Conservation (phyloP, 2,329 filamentous ascomycete genomes). For the Metarhizium robertsii region DNA sequence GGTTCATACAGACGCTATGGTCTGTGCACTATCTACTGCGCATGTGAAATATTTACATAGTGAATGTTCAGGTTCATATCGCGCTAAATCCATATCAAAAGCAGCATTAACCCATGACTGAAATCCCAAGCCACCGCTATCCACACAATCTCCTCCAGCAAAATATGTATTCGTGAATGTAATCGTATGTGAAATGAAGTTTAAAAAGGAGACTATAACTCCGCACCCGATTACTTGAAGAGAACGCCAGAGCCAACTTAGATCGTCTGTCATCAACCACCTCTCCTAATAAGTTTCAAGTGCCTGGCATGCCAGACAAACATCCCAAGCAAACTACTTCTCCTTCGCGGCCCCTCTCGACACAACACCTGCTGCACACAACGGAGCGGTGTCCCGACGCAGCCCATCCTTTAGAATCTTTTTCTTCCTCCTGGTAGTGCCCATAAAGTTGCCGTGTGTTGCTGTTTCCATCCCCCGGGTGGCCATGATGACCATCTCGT, state of each 20-base stretch:
- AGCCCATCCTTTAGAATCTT: conserved; percentile 23
- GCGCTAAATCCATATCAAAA: not conserved
- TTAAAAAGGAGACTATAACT: too few species aligned
- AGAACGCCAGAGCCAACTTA: not conserved
- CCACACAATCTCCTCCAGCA: not conserved
- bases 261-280: not conserved
- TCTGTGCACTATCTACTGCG: not conserved
- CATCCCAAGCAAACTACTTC: conserved; percentile 60
- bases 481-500: not conserved
- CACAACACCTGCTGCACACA: conserved; percentile 60
- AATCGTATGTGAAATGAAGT: not conserved
- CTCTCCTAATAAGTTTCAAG: conserved; percentile 14
- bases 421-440: conserved; percentile 1
- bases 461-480: not conserved
- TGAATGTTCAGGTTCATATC: not conserved
- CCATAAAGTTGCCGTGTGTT: not conserved
- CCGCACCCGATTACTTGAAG: not conserved
- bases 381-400: conserved; percentile 38
- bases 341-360: conserved; percentile 54
- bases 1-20: not conserved
- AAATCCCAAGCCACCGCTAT: not conserved
- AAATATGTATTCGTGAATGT: not conserved
- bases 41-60: not conserved
- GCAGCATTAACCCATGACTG: not conserved
- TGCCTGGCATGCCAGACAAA: conserved; percentile 33